These are phyloP conservation scores for Salvia miltiorrhiza DNA, from an alignment of 257 asterid genomes.

Conservation along the genomic window DNA sequence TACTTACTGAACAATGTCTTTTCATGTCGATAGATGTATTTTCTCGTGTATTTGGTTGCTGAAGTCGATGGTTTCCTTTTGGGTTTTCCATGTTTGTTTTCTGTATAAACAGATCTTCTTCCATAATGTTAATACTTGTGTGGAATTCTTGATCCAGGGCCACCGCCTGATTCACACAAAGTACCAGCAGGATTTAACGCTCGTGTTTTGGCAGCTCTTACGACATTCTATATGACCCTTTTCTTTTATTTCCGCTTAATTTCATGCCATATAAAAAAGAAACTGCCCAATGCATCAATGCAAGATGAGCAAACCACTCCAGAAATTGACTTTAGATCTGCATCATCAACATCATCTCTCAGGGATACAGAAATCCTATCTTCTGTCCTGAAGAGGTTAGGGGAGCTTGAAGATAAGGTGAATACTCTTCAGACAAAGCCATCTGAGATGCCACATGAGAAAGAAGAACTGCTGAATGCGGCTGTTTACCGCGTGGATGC, in stretches of 20 bases:
- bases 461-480: slow-evolving; percentile 76
- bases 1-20: background rate
- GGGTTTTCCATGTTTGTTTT: background rate
- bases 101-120: background rate
- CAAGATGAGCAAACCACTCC: slow-evolving; percentile 28
- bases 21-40: background rate
- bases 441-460: slow-evolving; percentile 73
- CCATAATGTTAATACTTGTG: slow-evolving; percentile 1
- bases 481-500: slow-evolving; percentile 89
- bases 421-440: slow-evolving; percentile 55
- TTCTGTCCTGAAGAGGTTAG: slow-evolving; percentile 53
- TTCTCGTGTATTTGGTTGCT: background rate
- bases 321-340: slow-evolving; percentile 31
- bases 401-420: slow-evolving; percentile 70
- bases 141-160: slow-evolving; percentile 37
- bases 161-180: slow-evolving; percentile 42
- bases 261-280: slow-evolving; percentile 41
- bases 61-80: background rate
- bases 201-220: slow-evolving; percentile 47
- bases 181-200: slow-evolving; percentile 45
- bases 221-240: slow-evolving; percentile 68
- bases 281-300: slow-evolving; percentile 39
- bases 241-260: slow-evolving; percentile 48
- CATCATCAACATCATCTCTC: slow-evolving; percentile 40
- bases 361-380: slow-evolving; percentile 46